phyloP scores from a whole-genome alignment of 1,139 yeast genomes.

The Hansenula anomala region DNA sequence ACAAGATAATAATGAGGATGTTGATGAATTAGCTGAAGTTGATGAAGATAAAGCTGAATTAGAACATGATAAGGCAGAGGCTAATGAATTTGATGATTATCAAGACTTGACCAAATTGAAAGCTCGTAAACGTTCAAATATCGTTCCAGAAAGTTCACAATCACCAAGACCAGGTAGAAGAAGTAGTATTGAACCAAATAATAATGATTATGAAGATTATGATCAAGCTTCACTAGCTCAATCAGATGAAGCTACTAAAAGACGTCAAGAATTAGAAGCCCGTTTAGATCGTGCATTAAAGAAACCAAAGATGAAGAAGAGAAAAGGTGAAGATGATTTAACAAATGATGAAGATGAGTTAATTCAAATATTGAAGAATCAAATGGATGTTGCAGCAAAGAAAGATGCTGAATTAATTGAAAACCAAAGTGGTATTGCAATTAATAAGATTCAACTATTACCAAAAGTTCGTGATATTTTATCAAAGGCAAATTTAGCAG shows the following conservation, averaged over 20 bases:
- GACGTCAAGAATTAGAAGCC: conserved; percentile 76
- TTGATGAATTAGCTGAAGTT: conserved; percentile 29
- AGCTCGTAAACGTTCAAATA: conserved; percentile 11
- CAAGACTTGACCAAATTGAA: conserved; percentile 15
- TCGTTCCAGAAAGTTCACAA: neutral
- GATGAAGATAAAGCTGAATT: conserved; percentile 34
- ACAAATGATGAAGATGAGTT: conserved; percentile 94
- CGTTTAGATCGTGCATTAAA: conserved; percentile 74
- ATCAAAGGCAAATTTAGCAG: conserved; percentile 81
- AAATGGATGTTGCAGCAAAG: conserved; percentile 92
- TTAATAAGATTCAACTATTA: conserved; percentile 77
- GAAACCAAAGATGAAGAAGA: conserved; percentile 52
- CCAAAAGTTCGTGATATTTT: conserved; percentile 74
- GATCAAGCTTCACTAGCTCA: conserved; percentile 3
- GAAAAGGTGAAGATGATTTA: conserved; percentile 83
- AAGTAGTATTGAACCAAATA: conserved; percentile 8
- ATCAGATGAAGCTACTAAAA: conserved; percentile 33
- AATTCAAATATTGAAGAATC: conserved; percentile 74
- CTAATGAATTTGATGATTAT: conserved; percentile 12
- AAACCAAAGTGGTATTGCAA: conserved; percentile 58
- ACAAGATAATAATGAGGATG: no score
- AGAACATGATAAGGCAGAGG: conserved; percentile 34
- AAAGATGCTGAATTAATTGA: conserved; percentile 82
- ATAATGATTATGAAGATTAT: conserved; percentile 32
- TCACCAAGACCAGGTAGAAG: neutral